Percentiles rank a stretch among this genome's conserved stretches.
Evolutionary conservation across 129 eudicot species (phyloP).

Genomic region (Calendula officinalis): DNA sequence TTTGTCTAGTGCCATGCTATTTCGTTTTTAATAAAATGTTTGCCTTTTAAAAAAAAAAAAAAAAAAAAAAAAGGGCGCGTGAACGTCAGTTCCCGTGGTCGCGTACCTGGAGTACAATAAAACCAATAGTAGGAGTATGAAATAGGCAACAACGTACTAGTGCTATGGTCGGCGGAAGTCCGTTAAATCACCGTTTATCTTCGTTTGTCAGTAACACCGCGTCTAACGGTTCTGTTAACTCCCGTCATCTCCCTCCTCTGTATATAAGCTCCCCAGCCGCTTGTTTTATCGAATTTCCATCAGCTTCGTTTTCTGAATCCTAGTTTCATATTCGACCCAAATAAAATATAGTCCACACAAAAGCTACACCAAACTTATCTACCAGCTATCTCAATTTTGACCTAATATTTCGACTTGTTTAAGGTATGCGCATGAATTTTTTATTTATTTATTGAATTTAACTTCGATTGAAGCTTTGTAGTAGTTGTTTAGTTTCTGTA

Average conservation of each 20-base stretch:
- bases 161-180: constrained; percentile 30
- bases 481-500: not conserved
- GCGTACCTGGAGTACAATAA: not conserved
- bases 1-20: too few relatives aligned
- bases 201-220: not conserved
- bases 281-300: constrained; percentile 19
- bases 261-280: constrained; percentile 30
- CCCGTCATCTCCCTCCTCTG: constrained; percentile 20
- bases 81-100: not conserved
- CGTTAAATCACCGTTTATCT: constrained; percentile 23
- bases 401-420: constrained; percentile 3
- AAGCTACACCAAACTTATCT: not conserved
- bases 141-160: constrained; percentile 32
- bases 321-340: not conserved
- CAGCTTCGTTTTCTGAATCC: constrained; percentile 15
- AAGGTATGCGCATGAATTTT: constrained; percentile 17
- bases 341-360: not conserved
- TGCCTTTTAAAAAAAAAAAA: not conserved
- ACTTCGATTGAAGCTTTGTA: constrained; percentile 2
- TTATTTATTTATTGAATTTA: constrained; percentile 3
- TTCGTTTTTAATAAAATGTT: too few relatives aligned
- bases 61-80: not conserved
- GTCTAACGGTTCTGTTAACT: constrained; percentile 26
- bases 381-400: not conserved
- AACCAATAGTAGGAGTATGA: constrained; percentile 12